Evolutionary conservation across 768 basidiomycete genomes (phyloP), one percentile per base, ranked within the genome.

Genomic region (Boletellus sp.): DNA sequence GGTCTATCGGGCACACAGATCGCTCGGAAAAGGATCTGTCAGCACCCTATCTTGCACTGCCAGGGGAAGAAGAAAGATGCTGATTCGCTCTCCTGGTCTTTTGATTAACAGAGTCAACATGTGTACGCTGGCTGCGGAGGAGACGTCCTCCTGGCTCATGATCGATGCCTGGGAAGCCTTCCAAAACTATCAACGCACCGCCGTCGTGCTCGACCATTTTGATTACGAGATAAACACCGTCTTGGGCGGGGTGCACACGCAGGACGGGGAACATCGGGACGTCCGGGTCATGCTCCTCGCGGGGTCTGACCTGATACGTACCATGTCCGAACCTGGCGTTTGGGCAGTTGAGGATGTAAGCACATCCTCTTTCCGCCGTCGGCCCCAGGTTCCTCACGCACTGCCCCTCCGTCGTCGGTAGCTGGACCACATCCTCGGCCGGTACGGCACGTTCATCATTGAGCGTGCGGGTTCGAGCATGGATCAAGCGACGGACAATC

Each of bases 121-220:
- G 89, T 93, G 90, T 72, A 85, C 80, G 45, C 78, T 94, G 32
- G 95, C 91, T 11, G 84, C 92, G 31, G 88, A 94, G 65, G 84
- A 94, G 63, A 93, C 94, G 3, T 86, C 86, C 39, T 80, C 84
- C 19, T 97, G 92, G 92, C 77, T 99, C 39, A 97, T 96, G 94
- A 88, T 97, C 38, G 96, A 99, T 65, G 77, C 93, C 17, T 99
- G 94, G 94, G 96, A 99, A 70, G 93, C 94, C 13, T 87, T 90
- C 67, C 94, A 93, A 69, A 75, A 81, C 41, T 99, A 99, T 74
- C 90, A 93, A 63, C 87, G 94, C 54, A 99, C 96, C 1, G 96
- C 96, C 34, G 83, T 97, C 48, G 96, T 99, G 47, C 80, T 99
- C 48, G 94, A 98, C 68, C 96, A 99, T 65, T 94, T 98, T 65